A percentile compares a stretch with the other conserved stretches of the same genome.
phyloP scores from a whole-genome alignment of 208 protist species.

The Entamoeba moshkovskii region DNA sequence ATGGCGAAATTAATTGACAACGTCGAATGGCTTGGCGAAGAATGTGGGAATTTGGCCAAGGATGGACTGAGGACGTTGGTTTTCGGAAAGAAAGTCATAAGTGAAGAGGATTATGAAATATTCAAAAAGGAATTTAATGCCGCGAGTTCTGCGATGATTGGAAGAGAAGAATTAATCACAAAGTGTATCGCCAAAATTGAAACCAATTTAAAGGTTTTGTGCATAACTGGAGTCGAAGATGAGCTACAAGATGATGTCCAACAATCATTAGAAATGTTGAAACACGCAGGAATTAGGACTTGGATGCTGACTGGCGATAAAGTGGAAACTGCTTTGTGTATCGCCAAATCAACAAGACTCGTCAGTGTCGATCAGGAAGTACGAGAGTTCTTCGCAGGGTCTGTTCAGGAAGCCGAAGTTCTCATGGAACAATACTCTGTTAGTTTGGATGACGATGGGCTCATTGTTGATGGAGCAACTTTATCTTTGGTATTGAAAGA shows the following conservation, averaged over 20 bases:
- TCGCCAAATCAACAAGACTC: conserved; percentile 65
- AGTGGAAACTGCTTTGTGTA: conserved; percentile 42
- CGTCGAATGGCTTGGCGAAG: conserved; percentile 79
- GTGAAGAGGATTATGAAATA: background rate
- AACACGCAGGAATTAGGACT: conserved; percentile 83
- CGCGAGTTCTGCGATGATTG: background rate
- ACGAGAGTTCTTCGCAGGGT: conserved; percentile 29
- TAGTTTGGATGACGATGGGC: conserved; percentile 22
- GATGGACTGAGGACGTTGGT: conserved; percentile 78
- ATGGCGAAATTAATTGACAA: conserved; percentile 62
- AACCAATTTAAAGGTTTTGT: conserved; percentile 53
- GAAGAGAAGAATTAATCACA: background rate
- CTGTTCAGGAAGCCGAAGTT: conserved; percentile 7
- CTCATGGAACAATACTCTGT: conserved; percentile 24
- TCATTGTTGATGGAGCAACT: conserved; percentile 53
- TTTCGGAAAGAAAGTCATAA: conserved; percentile 41
- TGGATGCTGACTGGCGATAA: conserved; percentile 98
- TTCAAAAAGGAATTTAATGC: background rate
- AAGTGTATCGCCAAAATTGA: background rate
- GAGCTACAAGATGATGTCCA: conserved; percentile 77
- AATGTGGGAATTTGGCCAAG: conserved; percentile 78
- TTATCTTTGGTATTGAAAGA: conserved; percentile 48
- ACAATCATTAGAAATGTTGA: conserved; percentile 70
- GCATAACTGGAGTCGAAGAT: conserved; percentile 88
- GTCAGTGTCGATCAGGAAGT: conserved; percentile 54